These are phyloP conservation scores for Aureobasidium zeae DNA, from an alignment of 2,329 filamentous ascomycete species.

Conservation along the genomic window DNA sequence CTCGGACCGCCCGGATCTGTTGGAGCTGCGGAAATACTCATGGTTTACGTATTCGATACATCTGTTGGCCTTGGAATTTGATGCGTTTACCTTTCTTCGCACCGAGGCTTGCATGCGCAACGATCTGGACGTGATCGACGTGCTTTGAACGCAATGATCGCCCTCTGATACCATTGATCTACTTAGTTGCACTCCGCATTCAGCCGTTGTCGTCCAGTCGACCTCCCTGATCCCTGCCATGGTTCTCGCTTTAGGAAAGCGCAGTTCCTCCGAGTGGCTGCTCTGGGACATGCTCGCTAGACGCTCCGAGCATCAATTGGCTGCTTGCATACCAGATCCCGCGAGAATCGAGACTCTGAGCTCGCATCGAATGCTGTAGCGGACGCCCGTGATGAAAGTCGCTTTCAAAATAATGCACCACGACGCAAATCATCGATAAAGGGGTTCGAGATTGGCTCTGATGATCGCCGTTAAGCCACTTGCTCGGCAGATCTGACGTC, in stretches of 20 bases:
- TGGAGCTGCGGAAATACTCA: too few relatives aligned
- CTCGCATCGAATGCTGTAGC: slow-evolving; percentile 9
- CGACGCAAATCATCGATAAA: slow-evolving; percentile 6
- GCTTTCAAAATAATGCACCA: slow-evolving; percentile 5
- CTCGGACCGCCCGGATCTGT: too few relatives aligned
- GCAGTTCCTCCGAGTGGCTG: neutral
- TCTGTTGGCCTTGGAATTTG: too few relatives aligned
- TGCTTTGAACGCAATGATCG: slow-evolving; percentile 7
- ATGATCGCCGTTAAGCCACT: neutral
- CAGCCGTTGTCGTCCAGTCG: neutral
- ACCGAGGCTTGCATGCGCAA: too few relatives aligned
- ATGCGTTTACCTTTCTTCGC: slow-evolving; percentile 7
- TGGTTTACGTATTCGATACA: too few relatives aligned
- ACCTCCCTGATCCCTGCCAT: neutral
- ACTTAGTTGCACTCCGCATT: slow-evolving; percentile 10
- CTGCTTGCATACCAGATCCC: neutral
- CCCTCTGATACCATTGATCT: neutral
- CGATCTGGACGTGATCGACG: slow-evolving; percentile 12
- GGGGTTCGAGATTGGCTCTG: neutral
- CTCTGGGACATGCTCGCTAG: slow-evolving; percentile 4
- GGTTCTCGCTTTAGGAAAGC: slow-evolving; percentile 4
- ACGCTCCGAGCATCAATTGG: neutral
- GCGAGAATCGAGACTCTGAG: slow-evolving; percentile 5
- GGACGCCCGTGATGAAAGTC: slow-evolving; percentile 7
- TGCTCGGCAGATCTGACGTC: slow-evolving; percentile 2